Evolutionary conservation across 768 basidiomycete species (phyloP).

Genomic region (Leccinum olivaceopallidum): DNA sequence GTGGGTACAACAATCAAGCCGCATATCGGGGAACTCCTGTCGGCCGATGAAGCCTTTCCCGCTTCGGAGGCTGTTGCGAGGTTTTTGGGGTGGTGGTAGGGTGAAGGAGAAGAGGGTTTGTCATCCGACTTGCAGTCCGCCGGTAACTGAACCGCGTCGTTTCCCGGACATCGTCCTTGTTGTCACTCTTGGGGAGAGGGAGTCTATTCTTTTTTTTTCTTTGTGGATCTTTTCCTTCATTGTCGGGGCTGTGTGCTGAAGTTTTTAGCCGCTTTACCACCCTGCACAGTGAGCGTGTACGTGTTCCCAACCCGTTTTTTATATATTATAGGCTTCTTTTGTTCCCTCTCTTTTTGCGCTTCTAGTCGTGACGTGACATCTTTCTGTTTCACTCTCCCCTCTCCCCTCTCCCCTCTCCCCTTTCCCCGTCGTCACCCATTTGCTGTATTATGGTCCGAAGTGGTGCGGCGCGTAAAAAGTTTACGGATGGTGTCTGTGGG

Average conservation of each 20-base stretch:
- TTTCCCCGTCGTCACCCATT: neutral
- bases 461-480: conserved; percentile 15
- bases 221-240: conserved; percentile 12
- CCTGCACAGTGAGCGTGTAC: conserved; percentile 20
- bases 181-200: conserved; percentile 11
- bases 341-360: conserved; percentile 12
- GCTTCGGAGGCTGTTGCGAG: neutral
- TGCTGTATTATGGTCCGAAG: conserved; percentile 21
- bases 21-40: conserved; percentile 31
- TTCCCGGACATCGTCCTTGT: conserved; percentile 16
- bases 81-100: neutral
- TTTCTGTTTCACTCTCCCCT: conserved; percentile 5
- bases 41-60: conserved; percentile 24
- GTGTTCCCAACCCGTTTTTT: conserved; percentile 25
- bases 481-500: conserved; percentile 17
- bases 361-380: conserved; percentile 24
- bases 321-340: conserved; percentile 34
- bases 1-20: conserved; percentile 25
- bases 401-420: neutral
- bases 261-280: conserved; percentile 12
- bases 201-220: conserved; percentile 13
- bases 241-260: conserved; percentile 16
- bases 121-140: conserved; percentile 17
- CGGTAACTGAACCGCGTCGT: conserved; percentile 12
- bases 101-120: conserved; percentile 1